Evolutionary conservation across 2,329 filamentous ascomycete species (phyloP), one percentile per base, ranked within the genome.

Genomic region (Penicillium rolfsii): DNA sequence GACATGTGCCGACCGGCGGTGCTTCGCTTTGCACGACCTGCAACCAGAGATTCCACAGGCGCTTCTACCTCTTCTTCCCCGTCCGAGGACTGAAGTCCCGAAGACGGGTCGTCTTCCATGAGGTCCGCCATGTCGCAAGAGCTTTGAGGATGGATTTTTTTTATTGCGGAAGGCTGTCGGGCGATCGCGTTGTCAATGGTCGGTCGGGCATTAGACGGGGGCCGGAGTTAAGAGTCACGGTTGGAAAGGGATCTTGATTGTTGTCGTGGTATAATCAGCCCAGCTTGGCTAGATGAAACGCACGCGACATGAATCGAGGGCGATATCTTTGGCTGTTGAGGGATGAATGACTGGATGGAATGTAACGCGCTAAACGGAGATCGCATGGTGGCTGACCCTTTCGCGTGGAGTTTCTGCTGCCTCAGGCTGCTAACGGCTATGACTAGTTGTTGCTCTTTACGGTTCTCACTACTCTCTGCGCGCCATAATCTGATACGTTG

Each of bases 1-100:
- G 90, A 88, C 84, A 96, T 90, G 65, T 91, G 88, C 74, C 92
- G 93, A 60, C 93, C 93, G 22, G 93, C 93, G 0, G 91, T 96
- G 12, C 89, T 88, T 64, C 93, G 89, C 76, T 87, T 91, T 66
- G 86, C 82, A 61, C 93, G 89, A 36, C 75, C 75, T 52, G 68
- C 63, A 41, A 77, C 69, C 57, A 77, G 66, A 12, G 74, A 71
- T 55, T 77, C 71, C 53, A 76, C 66, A 1, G 52, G 49, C 30
- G 65, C 62, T 46, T 67, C 67, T 45, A 66, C 61, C 26, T 55
- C 50, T 30, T 68, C 62, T 22, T 67, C 67, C 30, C 66, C 69
- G 16, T 61, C 62, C 3, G 70, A 72, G 9, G 70, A 71, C 41
- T 59, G 65, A 8, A 66, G 46, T 16, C 67, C 69, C n/a, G 73